Base-by-base conservation (phyloP, 768 basidiomycete species). In the Pleurotus sapidus region DNA sequence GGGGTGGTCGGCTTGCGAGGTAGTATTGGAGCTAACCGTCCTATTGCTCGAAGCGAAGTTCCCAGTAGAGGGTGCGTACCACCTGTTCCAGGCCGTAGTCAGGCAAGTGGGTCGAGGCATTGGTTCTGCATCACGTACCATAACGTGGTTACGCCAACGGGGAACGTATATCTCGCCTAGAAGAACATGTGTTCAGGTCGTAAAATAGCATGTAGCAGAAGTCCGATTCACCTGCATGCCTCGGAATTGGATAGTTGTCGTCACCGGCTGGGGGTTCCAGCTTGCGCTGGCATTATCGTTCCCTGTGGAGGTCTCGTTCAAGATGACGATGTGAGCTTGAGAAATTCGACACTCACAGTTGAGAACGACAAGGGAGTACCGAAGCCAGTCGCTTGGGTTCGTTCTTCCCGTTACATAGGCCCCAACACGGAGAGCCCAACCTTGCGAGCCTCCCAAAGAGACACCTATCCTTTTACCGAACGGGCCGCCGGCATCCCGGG, bases 131-230 rank as follows among this genome's bases (percentile, higher is more conserved):
- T 34, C 62, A 71, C 77, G 57, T 71, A 80, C 79, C 78, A 81
- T 78, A 83, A 64, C 4, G 81, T 83, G 0, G 81, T 81, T 3
- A 91, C 84, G 23, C 89, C 89, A 8, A 90, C 87, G 1, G 89
- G 88, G 75, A 92, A 92, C 2, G 86, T 88, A 67, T 88, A 88
- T 1, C 73, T 80, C 2, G 88, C 89, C 83, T 81, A 51, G 37
- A 45, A 14, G 15, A n/a, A 3, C 43, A 23, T 45, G 17, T 45
- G 43, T 45, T 23, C 17, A 45, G 8, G 43, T n/a, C n/a, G 9
- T n/a, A 45, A 14, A 17, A 45, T 9, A 45, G 14, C 6, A 17
- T 45, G 17, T 17, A 9, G 49, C 8, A 11, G 8, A 17, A 50
- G 8, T 54, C 2, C 0, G n/a, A 61, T 71, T 67, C 51, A 79